phyloP scores from a whole-genome alignment of 139 green algal genomes.

The Chlamydomonas asymmetrica region DNA sequence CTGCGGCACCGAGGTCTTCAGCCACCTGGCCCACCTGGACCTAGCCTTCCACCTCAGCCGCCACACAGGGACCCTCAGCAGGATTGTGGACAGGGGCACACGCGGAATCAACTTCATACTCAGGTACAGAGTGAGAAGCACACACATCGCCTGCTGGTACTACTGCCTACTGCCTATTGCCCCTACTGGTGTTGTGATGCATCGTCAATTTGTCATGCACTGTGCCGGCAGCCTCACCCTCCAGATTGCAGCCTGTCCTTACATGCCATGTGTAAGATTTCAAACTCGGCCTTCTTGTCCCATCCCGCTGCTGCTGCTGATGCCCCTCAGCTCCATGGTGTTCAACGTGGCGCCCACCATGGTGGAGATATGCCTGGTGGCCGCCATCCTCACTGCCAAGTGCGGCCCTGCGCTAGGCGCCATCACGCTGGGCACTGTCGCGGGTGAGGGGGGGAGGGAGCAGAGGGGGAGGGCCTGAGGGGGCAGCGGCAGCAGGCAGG shows the following conservation, averaged over 20 bases:
- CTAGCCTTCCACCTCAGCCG: conserved; percentile 85
- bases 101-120: conserved; percentile 95
- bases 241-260: no score
- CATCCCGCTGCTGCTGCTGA: no score
- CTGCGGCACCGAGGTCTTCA: conserved; percentile 79
- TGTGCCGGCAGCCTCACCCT: no score
- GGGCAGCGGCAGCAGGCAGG: no score
- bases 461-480: no score
- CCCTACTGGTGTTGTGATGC: no score
- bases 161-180: no score
- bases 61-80: conserved; percentile 86
- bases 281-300: no score
- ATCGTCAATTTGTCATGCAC: no score
- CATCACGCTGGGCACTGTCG: conserved; percentile 86
- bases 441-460: conserved; percentile 7
- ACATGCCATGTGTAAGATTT: no score
- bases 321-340: conserved; percentile 74
- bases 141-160: no score
- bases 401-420: conserved; percentile 85
- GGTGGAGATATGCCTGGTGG: conserved; percentile 88
- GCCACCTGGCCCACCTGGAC: conserved; percentile 89
- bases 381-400: conserved; percentile 84
- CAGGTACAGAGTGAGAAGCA: no score
- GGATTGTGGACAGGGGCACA: conserved; percentile 89
- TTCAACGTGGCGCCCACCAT: conserved; percentile 97